Evolutionary conservation across 176 grass and related monocot species (phyloP), one percentile per base, ranked within the genome.

Genomic region (Echinochloa phyllopogon): DNA sequence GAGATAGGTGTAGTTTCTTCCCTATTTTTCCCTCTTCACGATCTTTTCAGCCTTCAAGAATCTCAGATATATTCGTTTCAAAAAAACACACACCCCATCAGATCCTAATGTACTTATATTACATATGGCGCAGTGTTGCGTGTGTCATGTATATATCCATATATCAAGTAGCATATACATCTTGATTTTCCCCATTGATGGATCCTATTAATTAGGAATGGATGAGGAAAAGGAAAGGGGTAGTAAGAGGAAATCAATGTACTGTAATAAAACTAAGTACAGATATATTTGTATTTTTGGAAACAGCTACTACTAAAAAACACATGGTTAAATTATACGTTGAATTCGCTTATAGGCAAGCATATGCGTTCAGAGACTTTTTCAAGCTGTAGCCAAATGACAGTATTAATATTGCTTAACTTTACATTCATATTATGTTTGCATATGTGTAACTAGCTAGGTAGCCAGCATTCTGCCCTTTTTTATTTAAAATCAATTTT

Each of bases 111-210:
- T 39, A 13, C 23, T 61, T 80, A 44, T 85, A 39, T 45, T 21
- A 37, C 9, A 4, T 62, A 10, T 12, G n/a, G n/a, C 13, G 23
- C 8, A 2, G 25, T 86, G 11, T 59, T 80, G n/a, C n/a, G 24
- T 43, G 25, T 3, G 37, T 84, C 61, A 68, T 60, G 64, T 64
- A 79, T 80, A 66, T 13, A 63, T 63, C 76, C 12, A 27, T 40
- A 10, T 5, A 64, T 43, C 39, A 21, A 65, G 20, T 4, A 16
- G 24, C 43, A 36, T 45, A 18, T 14, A 39, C 4, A 24, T 41
- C 16, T 37, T 33, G 2, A 33, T 33, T n/a, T 47, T 3, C 23
- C 33, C 21, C 15, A 18, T 81, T 33, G 14, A 33, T 82, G 39
- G 44, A 23, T 75, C 71, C 44, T 40, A 5, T 10, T 51, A n/a